Percentiles rank a stretch among this genome's conserved stretches.
These are phyloP conservation scores for Cyclotella baltica DNA, from an alignment of 108 stramenopile genomes.

Conservation along the genomic window DNA sequence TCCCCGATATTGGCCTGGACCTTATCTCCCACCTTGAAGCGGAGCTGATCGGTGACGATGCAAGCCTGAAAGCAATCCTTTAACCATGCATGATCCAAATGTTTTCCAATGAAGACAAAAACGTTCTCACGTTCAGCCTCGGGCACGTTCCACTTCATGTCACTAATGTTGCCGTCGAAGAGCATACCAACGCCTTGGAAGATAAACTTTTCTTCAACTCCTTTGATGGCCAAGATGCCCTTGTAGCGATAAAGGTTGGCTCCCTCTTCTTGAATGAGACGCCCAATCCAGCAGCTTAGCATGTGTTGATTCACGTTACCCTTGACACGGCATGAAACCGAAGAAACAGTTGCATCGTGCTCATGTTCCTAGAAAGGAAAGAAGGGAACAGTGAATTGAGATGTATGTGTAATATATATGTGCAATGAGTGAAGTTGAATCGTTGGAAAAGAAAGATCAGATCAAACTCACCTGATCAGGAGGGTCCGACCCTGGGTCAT, in stretches of 20 bases:
- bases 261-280: slow-evolving; percentile 78
- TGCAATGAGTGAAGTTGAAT: not conserved
- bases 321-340: slow-evolving; percentile 67
- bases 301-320: slow-evolving; percentile 72
- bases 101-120: slow-evolving; percentile 93
- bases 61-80: slow-evolving; percentile 77
- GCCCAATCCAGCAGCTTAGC: slow-evolving; percentile 72
- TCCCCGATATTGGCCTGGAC: slow-evolving; percentile 73
- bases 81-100: slow-evolving; percentile 71
- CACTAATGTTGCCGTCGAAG: slow-evolving; percentile 60
- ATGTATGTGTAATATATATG: no score
- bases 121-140: slow-evolving; percentile 68
- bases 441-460: no score
- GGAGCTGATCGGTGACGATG: slow-evolving; percentile 52
- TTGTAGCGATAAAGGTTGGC: slow-evolving; percentile 94
- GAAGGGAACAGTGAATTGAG: slow-evolving; percentile 1
- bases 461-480: no score
- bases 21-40: slow-evolving; percentile 68
- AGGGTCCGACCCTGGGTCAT: no score
- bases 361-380: slow-evolving; percentile 30
- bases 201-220: slow-evolving; percentile 86
- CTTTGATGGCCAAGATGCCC: slow-evolving; percentile 90
- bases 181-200: slow-evolving; percentile 96
- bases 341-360: slow-evolving; percentile 79
- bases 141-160: slow-evolving; percentile 44